These are phyloP conservation scores for Nothophoma quercina DNA, from an alignment of 2,329 filamentous ascomycete species.

Conservation along the genomic window DNA sequence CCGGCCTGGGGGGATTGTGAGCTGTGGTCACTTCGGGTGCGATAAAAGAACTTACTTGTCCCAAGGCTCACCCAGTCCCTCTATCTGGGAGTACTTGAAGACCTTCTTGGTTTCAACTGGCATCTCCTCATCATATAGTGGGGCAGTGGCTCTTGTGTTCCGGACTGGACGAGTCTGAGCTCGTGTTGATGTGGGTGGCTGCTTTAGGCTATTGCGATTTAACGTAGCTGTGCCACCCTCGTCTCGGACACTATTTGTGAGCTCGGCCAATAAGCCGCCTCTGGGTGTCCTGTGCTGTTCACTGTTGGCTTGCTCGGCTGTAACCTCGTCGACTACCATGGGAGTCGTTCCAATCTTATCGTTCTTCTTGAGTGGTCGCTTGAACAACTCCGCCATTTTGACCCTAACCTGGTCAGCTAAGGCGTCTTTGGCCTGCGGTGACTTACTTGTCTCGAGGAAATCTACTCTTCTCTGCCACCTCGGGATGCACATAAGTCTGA, in stretches of 20 bases:
- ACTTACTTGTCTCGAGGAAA: not conserved
- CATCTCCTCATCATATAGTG: constrained; percentile 2
- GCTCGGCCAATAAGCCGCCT: not conserved
- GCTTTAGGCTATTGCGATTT: not conserved
- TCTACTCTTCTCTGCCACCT: not conserved
- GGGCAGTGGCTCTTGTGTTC: constrained; percentile 15
- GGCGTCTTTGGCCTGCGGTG: not conserved
- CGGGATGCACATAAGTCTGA: not conserved
- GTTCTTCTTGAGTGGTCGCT: constrained; percentile 17
- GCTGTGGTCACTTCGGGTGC: too few relatives aligned
- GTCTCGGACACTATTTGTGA: not conserved
- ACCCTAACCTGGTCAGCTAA: constrained; percentile 17
- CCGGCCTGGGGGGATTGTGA: too few relatives aligned
- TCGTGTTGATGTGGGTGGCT: not conserved
- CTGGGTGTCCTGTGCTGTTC: not conserved
- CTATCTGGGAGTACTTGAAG: constrained; percentile 21
- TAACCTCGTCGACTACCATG: not conserved
- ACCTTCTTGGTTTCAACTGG: constrained; percentile 20
- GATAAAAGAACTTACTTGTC: constrained; percentile 31
- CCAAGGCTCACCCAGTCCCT: constrained; percentile 42
- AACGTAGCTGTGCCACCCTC: not conserved
- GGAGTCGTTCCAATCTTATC: constrained; percentile 17
- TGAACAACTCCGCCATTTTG: constrained; percentile 25
- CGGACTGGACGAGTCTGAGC: constrained; percentile 17
- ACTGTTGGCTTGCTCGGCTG: not conserved